These are phyloP conservation scores for Sarcomyxa edulis DNA, from an alignment of 768 basidiomycete genomes.

Conservation along the genomic window DNA sequence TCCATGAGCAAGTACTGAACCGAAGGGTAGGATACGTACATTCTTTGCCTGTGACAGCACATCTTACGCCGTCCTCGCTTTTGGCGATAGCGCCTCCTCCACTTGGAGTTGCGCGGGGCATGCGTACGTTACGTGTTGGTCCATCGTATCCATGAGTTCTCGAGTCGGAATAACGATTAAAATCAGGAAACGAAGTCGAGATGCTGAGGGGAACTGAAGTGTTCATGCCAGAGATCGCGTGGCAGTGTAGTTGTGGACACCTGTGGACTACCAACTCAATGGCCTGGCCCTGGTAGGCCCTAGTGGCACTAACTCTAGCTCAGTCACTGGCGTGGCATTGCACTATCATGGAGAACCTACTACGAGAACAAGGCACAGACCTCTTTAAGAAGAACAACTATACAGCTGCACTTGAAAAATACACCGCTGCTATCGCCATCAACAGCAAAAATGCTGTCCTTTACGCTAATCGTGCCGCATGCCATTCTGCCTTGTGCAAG, in stretches of 20 bases:
- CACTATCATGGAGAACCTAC: too few species aligned
- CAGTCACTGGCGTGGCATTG: too few species aligned
- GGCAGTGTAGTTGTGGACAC: too few species aligned
- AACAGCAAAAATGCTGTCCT: slow-evolving; percentile 28
- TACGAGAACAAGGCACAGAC: slow-evolving; percentile 29
- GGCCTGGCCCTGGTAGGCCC: too few species aligned
- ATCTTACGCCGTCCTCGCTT: slow-evolving; percentile 60
- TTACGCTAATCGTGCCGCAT: slow-evolving; percentile 33
- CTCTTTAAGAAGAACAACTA: slow-evolving; percentile 25
- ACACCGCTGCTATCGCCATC: slow-evolving; percentile 25
- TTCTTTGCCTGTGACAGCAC: slow-evolving; percentile 76
- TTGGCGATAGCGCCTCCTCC: slow-evolving; percentile 68
- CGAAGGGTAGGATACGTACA: slow-evolving; percentile 34
- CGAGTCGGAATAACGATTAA: slow-evolving; percentile 36
- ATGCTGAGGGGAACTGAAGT: too few species aligned
- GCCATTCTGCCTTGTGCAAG: slow-evolving; percentile 20
- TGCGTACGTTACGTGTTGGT: slow-evolving; percentile 46
- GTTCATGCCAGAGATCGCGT: too few species aligned
- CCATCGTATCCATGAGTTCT: slow-evolving; percentile 35
- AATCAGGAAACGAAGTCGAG: slow-evolving; percentile 6
- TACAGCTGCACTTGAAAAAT: slow-evolving; percentile 21
- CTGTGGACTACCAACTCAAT: too few species aligned
- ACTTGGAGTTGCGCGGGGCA: slow-evolving; percentile 50
- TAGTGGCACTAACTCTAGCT: too few species aligned
- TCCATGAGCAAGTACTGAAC: background rate